Evolutionary conservation across 768 basidiomycete species (phyloP), one percentile per base, ranked within the genome.

Genomic region (Multifurca ochricompacta): DNA sequence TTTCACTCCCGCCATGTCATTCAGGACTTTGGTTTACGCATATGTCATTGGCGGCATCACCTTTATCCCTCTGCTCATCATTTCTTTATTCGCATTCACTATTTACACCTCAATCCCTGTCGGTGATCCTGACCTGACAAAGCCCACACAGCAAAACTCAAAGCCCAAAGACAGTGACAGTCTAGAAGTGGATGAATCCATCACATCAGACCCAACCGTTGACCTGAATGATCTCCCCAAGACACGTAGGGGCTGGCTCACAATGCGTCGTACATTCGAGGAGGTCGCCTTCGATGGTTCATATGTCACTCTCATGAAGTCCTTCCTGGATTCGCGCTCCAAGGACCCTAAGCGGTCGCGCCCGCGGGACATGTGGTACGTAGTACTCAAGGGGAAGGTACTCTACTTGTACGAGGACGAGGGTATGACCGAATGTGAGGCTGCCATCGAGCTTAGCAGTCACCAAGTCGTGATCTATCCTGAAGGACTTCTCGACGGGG

Each of bases 361-460:
- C 46, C 91, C 92, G 14, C 91, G 91, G 70, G 94, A 96, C 67
- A 85, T 79, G 79, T 96, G 89, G 83, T 96, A 85, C 67, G 88
- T 86, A 49, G 91, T 85, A 6, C 77, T 98, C 67, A 97, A 97
- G 75, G 90, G 87, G 40, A 86, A 82, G 63, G 83, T 95, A 35
- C 71, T 98, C 28, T 97, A 91, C 69, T 73, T 98, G 19, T 97
- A 96, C 70, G 92, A 95, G 68, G 89, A 94, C 69, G 92, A 96
- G 70, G 77, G 74, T 14, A 89, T 90, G 83, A 78, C 79, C 49
- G 94, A 97, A 61, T 93, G 91, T 70, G 86, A 85, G 65, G 91
- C 85, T 3, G 94, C 85, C n/a, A 77, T 98, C 40, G 88, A 95
- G 66, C 72, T 97, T 51, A 76, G 85, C 49, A 75, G 82, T 14